Evolutionary conservation across 1,139 yeast species (phyloP).

Genomic region (Pichia sp.): DNA sequence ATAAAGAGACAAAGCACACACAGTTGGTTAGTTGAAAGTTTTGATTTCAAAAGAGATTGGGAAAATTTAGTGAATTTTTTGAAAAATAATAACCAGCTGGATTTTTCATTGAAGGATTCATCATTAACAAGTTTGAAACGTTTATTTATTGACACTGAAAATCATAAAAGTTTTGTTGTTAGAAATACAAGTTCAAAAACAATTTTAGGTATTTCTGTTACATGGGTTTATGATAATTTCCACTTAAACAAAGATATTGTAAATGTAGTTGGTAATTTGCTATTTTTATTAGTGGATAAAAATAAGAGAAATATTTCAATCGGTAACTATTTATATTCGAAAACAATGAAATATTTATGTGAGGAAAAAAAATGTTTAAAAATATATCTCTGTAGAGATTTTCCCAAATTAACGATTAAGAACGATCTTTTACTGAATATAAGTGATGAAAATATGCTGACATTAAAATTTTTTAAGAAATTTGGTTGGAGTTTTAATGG

Average conservation of each 20-base stretch:
- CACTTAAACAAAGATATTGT: constrained; percentile 25
- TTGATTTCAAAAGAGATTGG: constrained; percentile 49
- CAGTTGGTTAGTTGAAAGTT: constrained; percentile 55
- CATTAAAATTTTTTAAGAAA: constrained; percentile 8
- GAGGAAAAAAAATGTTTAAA: constrained; percentile 39
- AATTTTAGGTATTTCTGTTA: constrained; percentile 49
- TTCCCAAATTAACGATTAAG: constrained; percentile 38
- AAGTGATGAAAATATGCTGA: constrained; percentile 7
- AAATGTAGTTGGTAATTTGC: constrained; percentile 37
- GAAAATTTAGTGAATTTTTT: constrained; percentile 41
- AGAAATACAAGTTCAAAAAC: constrained; percentile 56
- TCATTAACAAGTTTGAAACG: constrained; percentile 10
- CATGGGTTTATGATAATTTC: constrained; percentile 42
- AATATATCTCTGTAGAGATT: constrained; percentile 42
- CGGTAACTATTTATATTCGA: constrained; percentile 50
- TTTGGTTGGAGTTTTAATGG: constrained; percentile 34
- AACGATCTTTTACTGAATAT: constrained; percentile 33
- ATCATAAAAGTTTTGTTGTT: constrained; percentile 51
- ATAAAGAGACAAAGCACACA: constrained; percentile 25
- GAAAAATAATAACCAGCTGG: constrained; percentile 21
- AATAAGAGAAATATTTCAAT: constrained; percentile 52
- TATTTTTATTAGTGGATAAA: constrained; percentile 50
- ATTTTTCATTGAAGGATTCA: not conserved
- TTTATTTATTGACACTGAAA: constrained; percentile 12
- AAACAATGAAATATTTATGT: constrained; percentile 48